Evolutionary conservation across 495 filamentous ascomycete species (phyloP).

Genomic region (Bryoglossum gracile): DNA sequence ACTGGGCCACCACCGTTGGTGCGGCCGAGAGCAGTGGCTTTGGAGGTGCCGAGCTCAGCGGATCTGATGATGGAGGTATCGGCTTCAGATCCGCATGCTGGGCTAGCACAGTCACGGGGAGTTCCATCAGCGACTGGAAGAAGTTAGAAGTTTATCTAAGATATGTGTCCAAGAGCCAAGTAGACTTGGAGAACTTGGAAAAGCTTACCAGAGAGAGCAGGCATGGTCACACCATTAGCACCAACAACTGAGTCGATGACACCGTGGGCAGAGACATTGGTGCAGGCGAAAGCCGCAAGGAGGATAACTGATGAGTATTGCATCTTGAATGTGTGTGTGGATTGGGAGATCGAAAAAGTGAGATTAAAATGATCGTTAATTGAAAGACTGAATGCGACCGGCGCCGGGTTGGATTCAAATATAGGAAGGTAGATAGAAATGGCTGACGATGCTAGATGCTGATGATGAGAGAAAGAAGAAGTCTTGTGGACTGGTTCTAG

Average conservation of each 20-base stretch:
- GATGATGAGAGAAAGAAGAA: conserved; percentile 20
- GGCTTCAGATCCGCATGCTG: conserved; percentile 42
- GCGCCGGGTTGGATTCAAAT: conserved; percentile 21
- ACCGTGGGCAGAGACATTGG: conserved; percentile 37
- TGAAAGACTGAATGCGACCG: conserved; percentile 18
- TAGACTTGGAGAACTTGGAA: neutral
- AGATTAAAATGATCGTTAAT: conserved; percentile 18
- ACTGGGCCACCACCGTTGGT: conserved; percentile 50
- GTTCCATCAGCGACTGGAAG: conserved; percentile 47
- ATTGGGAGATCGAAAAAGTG: conserved; percentile 8
- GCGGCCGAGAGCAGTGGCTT: conserved; percentile 48
- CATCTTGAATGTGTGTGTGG: conserved; percentile 24
- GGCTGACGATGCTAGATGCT: conserved; percentile 17
- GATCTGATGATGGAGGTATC: conserved; percentile 49
- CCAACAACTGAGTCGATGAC: conserved; percentile 43
- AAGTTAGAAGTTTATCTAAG: neutral
- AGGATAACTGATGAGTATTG: conserved; percentile 27
- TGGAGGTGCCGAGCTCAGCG: conserved; percentile 34
- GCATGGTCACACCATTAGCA: conserved; percentile 48
- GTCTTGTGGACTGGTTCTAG: conserved; percentile 11
- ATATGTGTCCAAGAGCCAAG: conserved; percentile 4
- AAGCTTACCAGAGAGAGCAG: conserved; percentile 39
- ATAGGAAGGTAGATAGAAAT: conserved; percentile 18
- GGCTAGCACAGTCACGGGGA: conserved; percentile 47
- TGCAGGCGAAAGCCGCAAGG: conserved; percentile 25